These are phyloP conservation scores for Lasiosphaeria hispida DNA, from an alignment of 495 filamentous ascomycete species.

Conservation along the genomic window DNA sequence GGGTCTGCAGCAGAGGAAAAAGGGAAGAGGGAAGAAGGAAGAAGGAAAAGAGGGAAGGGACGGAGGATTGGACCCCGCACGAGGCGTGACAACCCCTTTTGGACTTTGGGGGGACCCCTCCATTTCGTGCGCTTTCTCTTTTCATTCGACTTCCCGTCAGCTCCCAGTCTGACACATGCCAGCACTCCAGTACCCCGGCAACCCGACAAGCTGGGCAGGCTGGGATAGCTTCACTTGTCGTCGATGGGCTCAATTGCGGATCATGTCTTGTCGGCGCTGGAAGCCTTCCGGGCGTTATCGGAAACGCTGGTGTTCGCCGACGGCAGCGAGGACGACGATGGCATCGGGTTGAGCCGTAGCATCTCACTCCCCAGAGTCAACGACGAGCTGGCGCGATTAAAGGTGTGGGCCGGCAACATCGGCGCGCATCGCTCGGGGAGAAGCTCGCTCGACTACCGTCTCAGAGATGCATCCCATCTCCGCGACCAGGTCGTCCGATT, in stretches of 20 bases:
- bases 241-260: background rate
- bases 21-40: no score
- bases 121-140: no score
- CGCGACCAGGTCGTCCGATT: constrained; percentile 35
- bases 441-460: constrained; percentile 46
- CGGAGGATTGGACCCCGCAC: no score
- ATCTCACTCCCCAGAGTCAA: constrained; percentile 4
- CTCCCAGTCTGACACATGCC: no score
- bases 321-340: background rate
- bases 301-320: background rate
- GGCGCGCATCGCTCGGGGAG: constrained; percentile 40
- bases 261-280: background rate
- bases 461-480: constrained; percentile 47
- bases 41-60: no score
- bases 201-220: no score
- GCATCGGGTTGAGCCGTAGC: background rate
- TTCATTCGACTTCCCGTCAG: no score
- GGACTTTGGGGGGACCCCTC: no score
- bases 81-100: no score
- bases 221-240: background rate
- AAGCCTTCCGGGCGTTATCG: background rate
- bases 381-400: constrained; percentile 40
- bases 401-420: constrained; percentile 47
- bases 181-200: no score
- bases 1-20: no score